A percentile compares a stretch with the other conserved stretches of the same genome.
Conservation (phyloP, 805 yeast genomes). For the Myxozyma vanderwaltii region DNA sequence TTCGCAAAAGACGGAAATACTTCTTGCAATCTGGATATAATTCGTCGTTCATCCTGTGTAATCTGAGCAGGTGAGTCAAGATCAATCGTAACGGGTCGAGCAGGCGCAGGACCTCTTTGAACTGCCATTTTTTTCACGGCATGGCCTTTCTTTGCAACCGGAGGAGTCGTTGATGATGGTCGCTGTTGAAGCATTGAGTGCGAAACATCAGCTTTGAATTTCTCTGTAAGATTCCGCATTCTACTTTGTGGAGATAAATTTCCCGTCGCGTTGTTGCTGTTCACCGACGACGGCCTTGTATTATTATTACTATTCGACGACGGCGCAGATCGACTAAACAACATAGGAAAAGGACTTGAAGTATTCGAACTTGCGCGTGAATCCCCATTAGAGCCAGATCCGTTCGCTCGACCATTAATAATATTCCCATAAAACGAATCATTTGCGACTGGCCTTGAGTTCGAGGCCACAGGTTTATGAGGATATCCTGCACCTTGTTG, state of each 20-base stretch:
- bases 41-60: constrained; percentile 10
- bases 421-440: constrained; percentile 21
- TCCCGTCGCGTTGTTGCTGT: background rate
- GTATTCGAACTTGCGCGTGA: background rate
- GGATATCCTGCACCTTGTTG: background rate
- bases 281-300: background rate
- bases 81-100: constrained; percentile 27
- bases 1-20: constrained; percentile 27
- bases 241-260: constrained; percentile 14
- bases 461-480: background rate
- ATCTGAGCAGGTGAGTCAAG: constrained; percentile 18
- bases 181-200: background rate
- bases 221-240: constrained; percentile 20
- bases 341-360: constrained; percentile 24
- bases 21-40: constrained; percentile 21
- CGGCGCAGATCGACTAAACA: constrained; percentile 15
- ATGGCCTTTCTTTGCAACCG: constrained; percentile 13
- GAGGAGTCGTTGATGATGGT: background rate
- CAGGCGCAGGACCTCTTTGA: constrained; percentile 33
- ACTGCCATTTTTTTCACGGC: constrained; percentile 24
- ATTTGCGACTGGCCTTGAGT: background rate
- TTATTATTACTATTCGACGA: background rate
- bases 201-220: constrained; percentile 10
- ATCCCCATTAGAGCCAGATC: background rate
- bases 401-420: constrained; percentile 3